phyloP scores from a whole-genome alignment of 352 stramenopile genomes.

The Phytophthora nicotianae region DNA sequence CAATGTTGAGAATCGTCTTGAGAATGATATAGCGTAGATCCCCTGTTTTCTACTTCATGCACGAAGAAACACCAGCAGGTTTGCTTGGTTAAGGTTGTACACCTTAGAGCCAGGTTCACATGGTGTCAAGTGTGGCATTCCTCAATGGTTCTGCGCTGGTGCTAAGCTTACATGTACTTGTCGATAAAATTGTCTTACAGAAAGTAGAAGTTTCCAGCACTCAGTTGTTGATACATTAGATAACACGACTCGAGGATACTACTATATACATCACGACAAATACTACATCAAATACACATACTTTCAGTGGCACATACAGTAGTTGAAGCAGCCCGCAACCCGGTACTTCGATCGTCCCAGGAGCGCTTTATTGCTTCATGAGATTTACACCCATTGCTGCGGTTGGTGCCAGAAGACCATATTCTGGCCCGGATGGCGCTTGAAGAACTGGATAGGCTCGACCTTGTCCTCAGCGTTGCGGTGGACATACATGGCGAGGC shows the following conservation, averaged over 20 bases:
- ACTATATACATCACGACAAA: constrained; percentile 12
- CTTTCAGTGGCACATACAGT: constrained; percentile 1
- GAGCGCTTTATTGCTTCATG: neutral
- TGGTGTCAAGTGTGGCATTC: no score
- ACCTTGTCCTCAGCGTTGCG: constrained; percentile 58
- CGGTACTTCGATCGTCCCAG: constrained; percentile 20
- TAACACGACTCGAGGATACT: neutral
- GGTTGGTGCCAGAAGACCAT: constrained; percentile 21
- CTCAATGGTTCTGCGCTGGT: no score
- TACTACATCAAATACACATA: constrained; percentile 20
- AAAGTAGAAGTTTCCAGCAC: constrained; percentile 13
- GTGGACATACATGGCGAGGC: constrained; percentile 63
- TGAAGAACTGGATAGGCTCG: constrained; percentile 73
- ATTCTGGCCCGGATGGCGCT: constrained; percentile 34
- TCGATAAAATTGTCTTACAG: constrained; percentile 27
- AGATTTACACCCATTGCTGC: constrained; percentile 32
- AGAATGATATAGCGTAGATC: no score
- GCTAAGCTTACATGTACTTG: no score
- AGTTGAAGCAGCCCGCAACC: constrained; percentile 1
- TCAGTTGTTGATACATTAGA: constrained; percentile 17
- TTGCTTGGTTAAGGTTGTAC: no score
- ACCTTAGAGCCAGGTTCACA: no score
- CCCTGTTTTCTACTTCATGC: no score
- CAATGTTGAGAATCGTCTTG: no score
- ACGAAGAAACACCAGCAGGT: no score